Evolutionary conservation across 805 yeast species (phyloP), one percentile per base, ranked within the genome.

Genomic region (Wickerhamiella alocasiicola): DNA sequence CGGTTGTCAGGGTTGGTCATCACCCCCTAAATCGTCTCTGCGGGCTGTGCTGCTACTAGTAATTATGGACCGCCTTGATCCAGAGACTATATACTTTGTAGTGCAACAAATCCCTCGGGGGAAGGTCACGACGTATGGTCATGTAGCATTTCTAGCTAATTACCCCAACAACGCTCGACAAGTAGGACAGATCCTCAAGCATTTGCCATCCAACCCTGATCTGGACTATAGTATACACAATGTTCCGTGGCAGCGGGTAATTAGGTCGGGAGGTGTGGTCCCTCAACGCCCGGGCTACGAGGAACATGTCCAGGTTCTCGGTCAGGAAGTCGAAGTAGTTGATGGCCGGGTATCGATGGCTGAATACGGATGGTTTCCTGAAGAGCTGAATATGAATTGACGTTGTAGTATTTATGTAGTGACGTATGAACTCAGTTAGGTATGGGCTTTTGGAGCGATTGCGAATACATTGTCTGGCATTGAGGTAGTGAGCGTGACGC

Each of bases 201-300:
- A 70, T 35, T 62, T 74, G 11, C 65, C 67, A 24, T 46, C 40
- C 6, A 37, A 46, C 41, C 34, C 42, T 3, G 41, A 28, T n/a
- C 47, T 44, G 5, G 50, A 48, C 25, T 59, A 58, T 47, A 57
- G 60, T 41, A 38, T 51, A 7, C 56, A 49, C 2, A 61, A 60
- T 7, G 68, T 80, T 11, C 88, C 88, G 3, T 81, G 93, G 93
- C 81, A 88, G 88, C 59, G 93, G 26, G 81, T 81, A 1, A 62
- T 81, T 7, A 67, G 70, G 18, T 64, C 80, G n/a, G 59, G 70
- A 13, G 91, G 91, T 0, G 62, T 58, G 15, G 74, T 81, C 2
- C 71, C 84, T 4, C 68, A 70, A 54, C 54, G 63, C 0, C 55
- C 56, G 19, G 68, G 70, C 1, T 72, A 70, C 39, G 47, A 52